phyloP scores from a whole-genome alignment of 2,329 filamentous ascomycete genomes.

The Alternaria conjuncta region DNA sequence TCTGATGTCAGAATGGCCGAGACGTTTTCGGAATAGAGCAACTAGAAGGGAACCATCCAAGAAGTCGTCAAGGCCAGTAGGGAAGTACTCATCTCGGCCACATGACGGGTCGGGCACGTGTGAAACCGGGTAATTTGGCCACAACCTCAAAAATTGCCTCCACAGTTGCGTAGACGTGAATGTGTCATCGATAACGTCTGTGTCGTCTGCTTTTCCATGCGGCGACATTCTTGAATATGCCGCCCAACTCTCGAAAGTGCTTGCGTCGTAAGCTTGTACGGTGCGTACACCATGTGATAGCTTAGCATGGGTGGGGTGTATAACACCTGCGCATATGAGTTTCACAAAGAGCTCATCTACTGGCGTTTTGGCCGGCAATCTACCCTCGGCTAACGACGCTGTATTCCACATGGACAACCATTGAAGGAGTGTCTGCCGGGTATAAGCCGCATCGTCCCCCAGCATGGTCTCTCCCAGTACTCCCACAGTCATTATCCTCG shows the following conservation, averaged over 20 bases:
- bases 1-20: not conserved
- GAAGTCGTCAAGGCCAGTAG: not conserved
- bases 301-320: not conserved
- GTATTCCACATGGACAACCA: not conserved
- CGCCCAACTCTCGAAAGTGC: not conserved
- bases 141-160: not conserved
- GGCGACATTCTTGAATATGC: not conserved
- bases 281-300: not conserved
- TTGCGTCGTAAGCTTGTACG: not conserved
- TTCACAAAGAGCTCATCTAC: not conserved
- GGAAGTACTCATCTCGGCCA: not conserved
- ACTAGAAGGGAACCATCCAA: not conserved
- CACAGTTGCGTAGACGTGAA: not conserved
- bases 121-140: not conserved
- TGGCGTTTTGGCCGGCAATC: not conserved
- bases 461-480: not conserved
- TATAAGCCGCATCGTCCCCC: not conserved
- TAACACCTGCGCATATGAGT: not conserved
- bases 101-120: accelerated
- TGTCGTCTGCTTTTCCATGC: not conserved
- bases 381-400: not conserved
- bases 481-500: not conserved
- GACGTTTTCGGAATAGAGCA: not conserved
- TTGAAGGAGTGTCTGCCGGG: not conserved
- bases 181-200: not conserved